Base-by-base conservation (phyloP, 2,329 filamentous ascomycete species). In the Ophiostoma tasmaniense region DNA sequence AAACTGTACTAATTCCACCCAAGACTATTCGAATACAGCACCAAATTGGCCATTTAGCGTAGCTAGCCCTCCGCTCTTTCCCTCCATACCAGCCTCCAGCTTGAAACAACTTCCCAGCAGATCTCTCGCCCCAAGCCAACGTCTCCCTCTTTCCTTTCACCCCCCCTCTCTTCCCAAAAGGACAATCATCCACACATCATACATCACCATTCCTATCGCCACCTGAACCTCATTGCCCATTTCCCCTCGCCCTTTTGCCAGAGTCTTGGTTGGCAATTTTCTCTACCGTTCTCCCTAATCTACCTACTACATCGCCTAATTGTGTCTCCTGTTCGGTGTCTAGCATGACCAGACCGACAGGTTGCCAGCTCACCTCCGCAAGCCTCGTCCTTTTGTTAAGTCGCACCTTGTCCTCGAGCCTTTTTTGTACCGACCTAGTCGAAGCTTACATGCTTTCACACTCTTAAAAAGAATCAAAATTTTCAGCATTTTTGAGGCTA, bases 281-380 rank as follows among this genome's bases (percentile, higher is more conserved):
- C 35, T 37, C 20, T 4, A 22, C 2, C 30, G n/a, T 20, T 64
- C 59, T 22, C 3, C 20, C 33, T 10, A 64, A 10, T 22, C 61
- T 33, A 39, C 11, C 33, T 45, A 22, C 28, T 37, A 25, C 50
- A n/a, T 6, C n/a, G 3, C n/a, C 25, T 66, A 28, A 50, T 35
- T 39, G 20, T 64, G 6, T 64, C 14, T 20, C 17, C 8, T 37
- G n/a, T 64, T 33, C 22, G n/a, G 59, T 68, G 37, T 66, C 28
- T 62, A 70, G 69, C 61, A 70, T 69, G 69, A 67, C 59, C 65
- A 59, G 59, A 66, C 64, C 39, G 67, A 50, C 59, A 52, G 65
- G 59, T 35, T 33, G 11, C 17, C 20, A 45, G 28, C 42, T 61
- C 17, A 35, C 11, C 66, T 42, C 35, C 64, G 37, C 52, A 30